Base-by-base conservation (phyloP, 1,284 basidiomycete species). In the Hypsizygus ulmarius region DNA sequence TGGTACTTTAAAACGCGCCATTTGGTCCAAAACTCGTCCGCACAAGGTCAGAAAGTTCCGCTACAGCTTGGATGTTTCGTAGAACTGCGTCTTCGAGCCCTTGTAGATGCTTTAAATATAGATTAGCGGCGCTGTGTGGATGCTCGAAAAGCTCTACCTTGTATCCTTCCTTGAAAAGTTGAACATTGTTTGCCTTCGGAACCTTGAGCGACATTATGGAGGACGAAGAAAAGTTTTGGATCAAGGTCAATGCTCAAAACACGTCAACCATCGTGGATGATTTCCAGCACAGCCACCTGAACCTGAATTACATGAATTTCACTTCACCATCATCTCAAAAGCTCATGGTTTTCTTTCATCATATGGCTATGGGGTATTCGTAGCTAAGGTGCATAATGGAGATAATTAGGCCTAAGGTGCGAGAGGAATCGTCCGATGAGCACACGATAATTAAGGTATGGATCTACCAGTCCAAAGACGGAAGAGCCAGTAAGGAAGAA, bases 1-100 rank as follows among this genome's bases (percentile, higher is more conserved):
- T 36, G 33, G 42, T 36, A 44, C 1, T 1, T 19, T 21, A 47
- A 34, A 40, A 70, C 86, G 64, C 65, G 90, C 94, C 93, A 66
- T 97, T 96, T 28, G 94, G 95, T 15, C 94, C 95, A 66, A 97
- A 97, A 66, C 91, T 93, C 46, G 97, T 99, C 59, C 96, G 79
- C 35, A 98, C 93, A 58, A 97, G 90, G 72, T 97, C 89, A 35
- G 93, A 93, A 43, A 99, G 79, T 67, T 99, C 96, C 43, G 83
- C 78, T 16, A 97, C 92, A 8, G 97, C 96, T 64, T 94, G 87
- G 60, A 98, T 98, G 73, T 98, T 99, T 53, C 96, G 84, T 56
- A 95, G 72, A 19, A 94, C 89, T 11, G 94, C 93, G 64, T 97
- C 94, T 65, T 97, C 94, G 54, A 97, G 77, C 1, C 94, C 94